These are phyloP conservation scores for Rhodotorula paludigena DNA, from an alignment of 768 basidiomycete species.

Conservation along the genomic window DNA sequence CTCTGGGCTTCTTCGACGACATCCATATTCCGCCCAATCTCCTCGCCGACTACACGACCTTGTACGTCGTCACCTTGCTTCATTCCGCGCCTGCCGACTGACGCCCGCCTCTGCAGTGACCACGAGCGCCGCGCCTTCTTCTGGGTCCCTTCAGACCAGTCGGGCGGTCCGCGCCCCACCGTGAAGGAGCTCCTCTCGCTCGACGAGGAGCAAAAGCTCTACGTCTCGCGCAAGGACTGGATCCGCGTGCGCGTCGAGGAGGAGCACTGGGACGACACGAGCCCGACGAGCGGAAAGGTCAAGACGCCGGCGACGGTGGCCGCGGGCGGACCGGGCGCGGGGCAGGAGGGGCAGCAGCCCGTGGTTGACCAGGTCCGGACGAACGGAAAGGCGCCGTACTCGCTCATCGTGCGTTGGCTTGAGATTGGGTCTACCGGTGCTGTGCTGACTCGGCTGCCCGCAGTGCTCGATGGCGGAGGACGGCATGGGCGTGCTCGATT, in stretches of 20 bases:
- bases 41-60: conserved; percentile 64
- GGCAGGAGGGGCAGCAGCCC: conserved; percentile 1
- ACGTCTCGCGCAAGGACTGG: conserved; percentile 38
- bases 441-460: too few species aligned
- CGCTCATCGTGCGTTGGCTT: conserved; percentile 47
- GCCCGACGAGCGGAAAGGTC: conserved; percentile 32
- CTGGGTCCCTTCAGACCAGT: conserved; percentile 43
- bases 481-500: conserved; percentile 48
- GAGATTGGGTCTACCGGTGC: too few species aligned
- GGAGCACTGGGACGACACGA: conserved; percentile 41
- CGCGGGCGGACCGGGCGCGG: background rate
- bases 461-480: conserved; percentile 49
- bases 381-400: conserved; percentile 44
- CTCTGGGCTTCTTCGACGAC: conserved; percentile 85
- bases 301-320: background rate
- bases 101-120: conserved; percentile 43
- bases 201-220: conserved; percentile 37
- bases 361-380: conserved; percentile 1
- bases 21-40: conserved; percentile 74
- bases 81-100: background rate
- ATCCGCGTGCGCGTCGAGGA: conserved; percentile 40
- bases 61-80: conserved; percentile 42
- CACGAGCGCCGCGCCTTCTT: conserved; percentile 45
- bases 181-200: conserved; percentile 22
- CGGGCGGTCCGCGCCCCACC: conserved; percentile 1